These are phyloP conservation scores for Trichophyton benhamiae DNA, from an alignment of 2,329 filamentous ascomycete species.

Conservation along the genomic window DNA sequence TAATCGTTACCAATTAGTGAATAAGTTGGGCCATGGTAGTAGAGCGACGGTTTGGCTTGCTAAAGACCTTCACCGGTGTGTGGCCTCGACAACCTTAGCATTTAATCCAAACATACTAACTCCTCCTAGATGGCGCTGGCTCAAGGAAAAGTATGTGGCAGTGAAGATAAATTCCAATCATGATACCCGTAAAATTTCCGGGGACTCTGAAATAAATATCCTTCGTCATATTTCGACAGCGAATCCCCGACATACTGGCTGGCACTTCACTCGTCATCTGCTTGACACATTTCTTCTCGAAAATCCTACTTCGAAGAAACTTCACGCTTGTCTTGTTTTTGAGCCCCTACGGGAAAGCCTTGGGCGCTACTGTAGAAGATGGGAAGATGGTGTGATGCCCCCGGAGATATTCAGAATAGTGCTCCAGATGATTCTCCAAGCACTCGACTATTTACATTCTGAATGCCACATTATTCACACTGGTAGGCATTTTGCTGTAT, in stretches of 20 bases:
- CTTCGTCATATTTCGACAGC: constrained; percentile 7
- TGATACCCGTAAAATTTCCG: constrained; percentile 8
- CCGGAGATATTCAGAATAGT: constrained; percentile 23
- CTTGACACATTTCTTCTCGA: constrained; percentile 23
- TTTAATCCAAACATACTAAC: background rate
- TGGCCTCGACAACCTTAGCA: no score
- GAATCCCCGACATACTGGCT: constrained; percentile 20
- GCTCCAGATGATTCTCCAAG: constrained; percentile 27
- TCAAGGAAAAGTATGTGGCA: constrained; percentile 21
- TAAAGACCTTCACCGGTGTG: background rate
- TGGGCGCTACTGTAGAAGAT: constrained; percentile 21
- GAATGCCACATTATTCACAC: constrained; percentile 34
- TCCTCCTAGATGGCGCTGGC: constrained; percentile 18
- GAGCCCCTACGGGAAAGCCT: constrained; percentile 28
- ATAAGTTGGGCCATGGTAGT: constrained; percentile 34
- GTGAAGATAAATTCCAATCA: constrained; percentile 23
- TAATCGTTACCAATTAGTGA: constrained; percentile 11
- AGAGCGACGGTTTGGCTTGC: constrained; percentile 34
- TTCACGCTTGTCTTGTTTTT: constrained; percentile 27
- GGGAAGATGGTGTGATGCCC: constrained; percentile 18
- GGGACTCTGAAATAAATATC: constrained; percentile 17
- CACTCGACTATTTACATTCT: constrained; percentile 33
- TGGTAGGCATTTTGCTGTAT: constrained; percentile 17
- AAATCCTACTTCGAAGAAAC: constrained; percentile 8
- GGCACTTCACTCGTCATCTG: constrained; percentile 20